Conservation (phyloP, 306 rosid genomes). For the Gleditsia sinensis region DNA sequence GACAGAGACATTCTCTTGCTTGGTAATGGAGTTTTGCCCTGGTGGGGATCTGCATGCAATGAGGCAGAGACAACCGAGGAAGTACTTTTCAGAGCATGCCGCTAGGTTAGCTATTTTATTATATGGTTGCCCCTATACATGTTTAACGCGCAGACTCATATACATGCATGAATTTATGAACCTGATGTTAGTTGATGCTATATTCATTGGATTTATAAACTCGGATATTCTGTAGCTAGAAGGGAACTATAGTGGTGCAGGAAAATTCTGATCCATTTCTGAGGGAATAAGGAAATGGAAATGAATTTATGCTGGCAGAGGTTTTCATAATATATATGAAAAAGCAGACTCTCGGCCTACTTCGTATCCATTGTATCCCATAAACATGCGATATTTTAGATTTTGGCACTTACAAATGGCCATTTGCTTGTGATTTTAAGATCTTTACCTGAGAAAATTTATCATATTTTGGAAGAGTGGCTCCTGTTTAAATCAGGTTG, state of each 20-base stretch:
- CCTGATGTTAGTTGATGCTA: neutral
- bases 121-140: constrained; percentile 17
- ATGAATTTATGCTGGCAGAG: neutral
- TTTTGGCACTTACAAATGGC: neutral
- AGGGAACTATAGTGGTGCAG: neutral
- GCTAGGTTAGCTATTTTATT: constrained; percentile 69
- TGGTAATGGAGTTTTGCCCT: constrained; percentile 96
- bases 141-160: neutral
- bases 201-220: constrained; percentile 20
- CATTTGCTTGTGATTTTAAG: neutral
- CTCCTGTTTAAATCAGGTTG: neutral
- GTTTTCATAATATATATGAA: neutral
- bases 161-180: neutral
- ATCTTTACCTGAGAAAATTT: neutral
- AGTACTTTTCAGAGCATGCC: constrained; percentile 86
- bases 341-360: neutral
- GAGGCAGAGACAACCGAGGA: constrained; percentile 88
- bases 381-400: neutral
- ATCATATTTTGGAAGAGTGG: neutral
- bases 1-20: constrained; percentile 80
- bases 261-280: neutral
- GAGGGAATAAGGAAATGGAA: neutral
- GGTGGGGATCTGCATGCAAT: constrained; percentile 93
- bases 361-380: neutral
- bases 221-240: neutral